Conservation (phyloP, 2,329 filamentous ascomycete species). For the Aureobasidium subglaciale region DNA sequence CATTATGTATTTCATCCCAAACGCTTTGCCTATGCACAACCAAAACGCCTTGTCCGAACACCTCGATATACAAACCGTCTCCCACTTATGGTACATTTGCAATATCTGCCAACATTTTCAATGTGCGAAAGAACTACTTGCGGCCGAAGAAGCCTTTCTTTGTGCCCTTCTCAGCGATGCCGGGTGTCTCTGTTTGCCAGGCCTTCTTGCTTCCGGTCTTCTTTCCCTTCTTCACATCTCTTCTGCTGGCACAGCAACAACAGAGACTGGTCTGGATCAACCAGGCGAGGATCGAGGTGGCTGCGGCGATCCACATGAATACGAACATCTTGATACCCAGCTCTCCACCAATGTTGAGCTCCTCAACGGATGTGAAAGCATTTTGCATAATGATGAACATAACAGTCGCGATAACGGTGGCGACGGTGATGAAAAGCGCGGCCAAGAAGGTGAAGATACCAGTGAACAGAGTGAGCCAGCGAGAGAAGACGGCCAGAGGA, state of each 20-base stretch:
- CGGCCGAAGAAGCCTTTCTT: slow-evolving; percentile 17
- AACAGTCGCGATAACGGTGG: slow-evolving; percentile 68
- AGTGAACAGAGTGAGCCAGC: slow-evolving; percentile 58
- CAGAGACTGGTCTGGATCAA: slow-evolving; percentile 65
- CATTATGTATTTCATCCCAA: not conserved
- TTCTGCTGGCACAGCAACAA: slow-evolving; percentile 62
- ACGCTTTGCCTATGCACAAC: not conserved
- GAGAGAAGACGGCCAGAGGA: slow-evolving; percentile 46
- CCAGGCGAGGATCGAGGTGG: slow-evolving; percentile 61
- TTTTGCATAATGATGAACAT: slow-evolving; percentile 78
- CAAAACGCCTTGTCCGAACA: not conserved
- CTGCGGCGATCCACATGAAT: slow-evolving; percentile 82
- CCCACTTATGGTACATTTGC: not conserved
- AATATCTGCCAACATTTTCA: not conserved
- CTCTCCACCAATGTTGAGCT: slow-evolving; percentile 67
- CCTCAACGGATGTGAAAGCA: slow-evolving; percentile 60
- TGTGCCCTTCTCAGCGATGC: slow-evolving; percentile 17
- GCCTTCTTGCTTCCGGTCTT: slow-evolving; percentile 34
- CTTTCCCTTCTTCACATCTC: slow-evolving; percentile 45
- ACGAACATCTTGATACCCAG: slow-evolving; percentile 70
- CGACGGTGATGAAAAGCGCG: slow-evolving; percentile 61
- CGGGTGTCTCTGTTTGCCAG: slow-evolving; percentile 17
- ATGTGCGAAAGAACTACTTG: not conserved
- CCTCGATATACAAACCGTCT: not conserved
- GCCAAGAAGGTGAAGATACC: slow-evolving; percentile 61